Conservation (phyloP, 345 rosid species). For the Carallia pectinifolia region DNA sequence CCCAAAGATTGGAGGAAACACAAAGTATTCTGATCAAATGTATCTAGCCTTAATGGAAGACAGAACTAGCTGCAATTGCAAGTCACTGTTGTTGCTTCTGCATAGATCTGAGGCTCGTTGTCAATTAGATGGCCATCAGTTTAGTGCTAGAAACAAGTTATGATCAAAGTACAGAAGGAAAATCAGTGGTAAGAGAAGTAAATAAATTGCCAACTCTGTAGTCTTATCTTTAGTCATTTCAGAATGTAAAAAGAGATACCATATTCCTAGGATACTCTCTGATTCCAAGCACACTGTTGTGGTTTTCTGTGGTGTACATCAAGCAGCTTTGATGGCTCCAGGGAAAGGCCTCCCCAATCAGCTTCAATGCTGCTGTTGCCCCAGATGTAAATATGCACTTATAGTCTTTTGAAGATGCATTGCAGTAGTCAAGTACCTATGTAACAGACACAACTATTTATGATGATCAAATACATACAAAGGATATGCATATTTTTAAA, state of each 20-base stretch:
- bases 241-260: too few species aligned
- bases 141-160: neutral
- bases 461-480: neutral
- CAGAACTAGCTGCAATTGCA: neutral
- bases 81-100: neutral
- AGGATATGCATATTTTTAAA: neutral
- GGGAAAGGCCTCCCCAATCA: constrained; percentile 91
- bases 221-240: too few species aligned
- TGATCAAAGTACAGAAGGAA: neutral
- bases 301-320: constrained; percentile 90
- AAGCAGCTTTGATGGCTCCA: constrained; percentile 68
- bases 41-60: neutral
- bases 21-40: neutral
- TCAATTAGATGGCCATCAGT: constrained; percentile 2
- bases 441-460: neutral
- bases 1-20: neutral
- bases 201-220: too few species aligned
- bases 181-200: too few species aligned
- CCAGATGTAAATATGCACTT: constrained; percentile 94
- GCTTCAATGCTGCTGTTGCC: constrained; percentile 88
- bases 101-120: neutral
- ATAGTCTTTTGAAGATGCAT: constrained; percentile 81
- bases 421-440: constrained; percentile 85
- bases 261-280: constrained; percentile 35
- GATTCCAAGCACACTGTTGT: constrained; percentile 95